Conservation (phyloP, 768 basidiomycete species). For the Dioszegia aurantiaca region DNA sequence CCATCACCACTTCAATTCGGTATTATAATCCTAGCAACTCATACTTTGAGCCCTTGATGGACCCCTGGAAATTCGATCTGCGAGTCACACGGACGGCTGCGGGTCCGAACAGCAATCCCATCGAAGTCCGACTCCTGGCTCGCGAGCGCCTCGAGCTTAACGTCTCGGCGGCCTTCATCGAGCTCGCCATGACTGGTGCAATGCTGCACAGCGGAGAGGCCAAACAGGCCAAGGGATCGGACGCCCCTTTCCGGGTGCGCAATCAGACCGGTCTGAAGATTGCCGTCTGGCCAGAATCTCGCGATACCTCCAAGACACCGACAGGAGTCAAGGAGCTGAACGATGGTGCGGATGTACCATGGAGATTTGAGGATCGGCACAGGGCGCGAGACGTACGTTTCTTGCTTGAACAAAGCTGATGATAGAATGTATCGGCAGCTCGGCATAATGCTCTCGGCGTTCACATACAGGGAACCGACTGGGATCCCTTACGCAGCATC, state of each 20-base stretch:
- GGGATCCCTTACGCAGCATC: constrained; percentile 83
- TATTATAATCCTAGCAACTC: constrained; percentile 98
- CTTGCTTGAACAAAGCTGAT: not conserved
- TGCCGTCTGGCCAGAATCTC: constrained; percentile 77
- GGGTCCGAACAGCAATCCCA: constrained; percentile 44
- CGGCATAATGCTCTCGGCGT: constrained; percentile 82
- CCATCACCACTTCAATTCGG: constrained; percentile 75
- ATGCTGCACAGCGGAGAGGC: constrained; percentile 72
- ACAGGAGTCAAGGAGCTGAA: constrained; percentile 61
- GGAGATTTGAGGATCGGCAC: constrained; percentile 97
- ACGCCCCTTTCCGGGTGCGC: constrained; percentile 86
- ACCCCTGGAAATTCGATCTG: constrained; percentile 87
- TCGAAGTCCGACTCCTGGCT: constrained; percentile 66
- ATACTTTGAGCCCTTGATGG: constrained; percentile 96
- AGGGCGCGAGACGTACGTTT: constrained; percentile 78
- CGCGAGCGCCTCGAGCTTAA: constrained; percentile 85
- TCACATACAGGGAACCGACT: constrained; percentile 76
- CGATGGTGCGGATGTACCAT: constrained; percentile 76
- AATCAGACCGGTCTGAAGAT: constrained; percentile 88
- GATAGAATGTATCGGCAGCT: constrained; percentile 63
- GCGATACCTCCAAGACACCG: constrained; percentile 58
- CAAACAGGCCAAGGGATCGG: constrained; percentile 71
- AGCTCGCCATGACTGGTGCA: constrained; percentile 70
- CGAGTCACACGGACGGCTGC: constrained; percentile 54
- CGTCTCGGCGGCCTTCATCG: constrained; percentile 82